Evolutionary conservation across 495 filamentous ascomycete genomes (phyloP).

Genomic region (Penicillium cataractarum): DNA sequence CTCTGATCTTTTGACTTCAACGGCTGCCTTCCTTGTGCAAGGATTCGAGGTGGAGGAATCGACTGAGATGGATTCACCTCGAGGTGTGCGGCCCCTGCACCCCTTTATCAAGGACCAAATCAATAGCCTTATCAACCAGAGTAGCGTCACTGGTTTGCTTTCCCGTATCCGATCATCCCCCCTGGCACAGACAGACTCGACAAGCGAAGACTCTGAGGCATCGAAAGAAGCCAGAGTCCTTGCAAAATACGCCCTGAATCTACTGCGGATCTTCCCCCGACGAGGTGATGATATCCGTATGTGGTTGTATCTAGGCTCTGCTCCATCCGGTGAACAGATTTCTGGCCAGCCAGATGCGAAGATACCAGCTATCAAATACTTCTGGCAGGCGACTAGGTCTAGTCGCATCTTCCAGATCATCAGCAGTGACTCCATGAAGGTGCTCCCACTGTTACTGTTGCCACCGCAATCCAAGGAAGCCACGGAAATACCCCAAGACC

Average conservation of each 20-base stretch:
- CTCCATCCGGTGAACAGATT: constrained; percentile 42
- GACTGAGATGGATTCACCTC: constrained; percentile 35
- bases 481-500: constrained; percentile 26
- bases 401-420: constrained; percentile 71
- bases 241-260: constrained; percentile 83
- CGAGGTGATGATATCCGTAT: constrained; percentile 89
- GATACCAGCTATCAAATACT: constrained; percentile 80
- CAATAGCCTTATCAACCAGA: constrained; percentile 65
- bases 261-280: constrained; percentile 83
- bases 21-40: constrained; percentile 59
- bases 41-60: constrained; percentile 57
- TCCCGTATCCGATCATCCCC: constrained; percentile 43
- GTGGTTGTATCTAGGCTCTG: constrained; percentile 87
- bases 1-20: constrained; percentile 63
- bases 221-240: constrained; percentile 70
- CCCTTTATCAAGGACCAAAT: constrained; percentile 64
- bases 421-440: constrained; percentile 56
- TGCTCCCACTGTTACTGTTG: constrained; percentile 59
- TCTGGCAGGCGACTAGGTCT: constrained; percentile 76
- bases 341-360: constrained; percentile 44
- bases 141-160: constrained; percentile 63
- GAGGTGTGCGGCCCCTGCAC: constrained; percentile 45
- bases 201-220: constrained; percentile 32
- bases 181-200: constrained; percentile 30
- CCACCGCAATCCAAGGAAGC: constrained; percentile 25